A percentile compares a stretch with the other conserved stretches of the same genome.
phyloP scores from a whole-genome alignment of 2,329 filamentous ascomycete genomes.

The Epichloe festucae region DNA sequence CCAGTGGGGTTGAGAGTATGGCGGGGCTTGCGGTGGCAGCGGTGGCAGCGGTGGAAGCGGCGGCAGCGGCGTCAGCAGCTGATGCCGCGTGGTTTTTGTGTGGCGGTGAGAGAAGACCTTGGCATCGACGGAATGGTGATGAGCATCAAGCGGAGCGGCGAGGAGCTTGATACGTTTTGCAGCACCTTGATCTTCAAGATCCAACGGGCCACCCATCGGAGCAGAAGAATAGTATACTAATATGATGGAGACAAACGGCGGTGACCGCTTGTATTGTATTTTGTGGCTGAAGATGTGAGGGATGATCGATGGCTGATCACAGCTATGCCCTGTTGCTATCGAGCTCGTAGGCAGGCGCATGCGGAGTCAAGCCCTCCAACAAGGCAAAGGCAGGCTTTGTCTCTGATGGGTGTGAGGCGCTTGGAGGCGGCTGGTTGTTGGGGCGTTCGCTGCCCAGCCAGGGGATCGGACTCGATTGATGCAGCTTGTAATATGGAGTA shows the following conservation, averaged over 20 bases:
- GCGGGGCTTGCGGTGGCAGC: neutral
- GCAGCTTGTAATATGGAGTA: too few species aligned
- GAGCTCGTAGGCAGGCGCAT: neutral
- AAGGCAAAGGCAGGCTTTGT: neutral
- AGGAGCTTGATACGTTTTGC: slow-evolving; percentile 13
- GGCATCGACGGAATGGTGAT: neutral
- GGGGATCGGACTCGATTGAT: too few species aligned
- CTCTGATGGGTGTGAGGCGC: too few species aligned
- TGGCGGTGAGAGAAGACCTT: neutral
- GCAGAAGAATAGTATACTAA: neutral
- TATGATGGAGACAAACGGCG: too few species aligned
- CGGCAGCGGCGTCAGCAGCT: neutral
- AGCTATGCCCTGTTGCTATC: neutral
- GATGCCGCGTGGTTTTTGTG: neutral
- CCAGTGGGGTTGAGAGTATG: neutral
- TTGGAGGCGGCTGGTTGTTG: too few species aligned
- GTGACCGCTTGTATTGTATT: neutral
- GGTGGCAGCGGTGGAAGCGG: neutral
- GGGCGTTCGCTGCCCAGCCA: too few species aligned
- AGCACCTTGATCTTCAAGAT: slow-evolving; percentile 7
- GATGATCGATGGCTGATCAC: neutral
- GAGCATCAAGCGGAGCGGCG: slow-evolving; percentile 1
- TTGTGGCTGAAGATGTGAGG: neutral
- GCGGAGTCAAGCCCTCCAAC: too few species aligned
- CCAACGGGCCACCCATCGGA: slow-evolving; percentile 8